Base-by-base conservation (phyloP, 148 eudicot species). In the Suaeda aralocaspica region DNA sequence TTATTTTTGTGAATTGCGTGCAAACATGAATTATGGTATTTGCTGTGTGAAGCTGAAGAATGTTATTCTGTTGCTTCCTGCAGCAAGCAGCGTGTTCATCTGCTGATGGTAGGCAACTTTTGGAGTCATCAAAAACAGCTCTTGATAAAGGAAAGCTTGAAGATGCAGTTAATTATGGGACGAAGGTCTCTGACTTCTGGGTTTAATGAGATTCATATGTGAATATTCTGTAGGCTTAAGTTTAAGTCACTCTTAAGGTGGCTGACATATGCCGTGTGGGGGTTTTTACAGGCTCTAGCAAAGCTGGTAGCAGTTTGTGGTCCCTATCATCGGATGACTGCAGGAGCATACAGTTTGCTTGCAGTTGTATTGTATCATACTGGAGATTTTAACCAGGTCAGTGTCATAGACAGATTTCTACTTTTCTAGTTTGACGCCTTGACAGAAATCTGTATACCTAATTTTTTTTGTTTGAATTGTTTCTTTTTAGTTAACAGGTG, bases 61-160 rank as follows among this genome's bases (percentile, higher is more conserved):
- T 18, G 49, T 64, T 16, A 60, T 45, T 70, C 19, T 65, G 28
- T 70, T 68, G 69, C 67, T 63, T 64, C 52, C 68, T 82, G 67
- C 89, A 95, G 99, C 99, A 95, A 95, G 99, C 99, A 30, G 99
- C 99, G 60, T 95, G 99, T 74, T 95, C 99, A 53, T 91, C 99
- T 67, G 99, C 99, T 22, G 99, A 95, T 84, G 99, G 99, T 55
- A 80, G 99, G 21, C 99, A 95, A 68, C 97, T 95, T 59, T 76
- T 95, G 73, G 99, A 95, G 78, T 95, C 97, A 71, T 95, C 99
- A 39, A 95, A 91, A 81, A 95, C 97, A 66, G 99, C 99, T 65
- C 72, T 95, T 67, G 99, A 95, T 82, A 95, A 95, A 83, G 99
- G 99, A 76, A 95, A 95, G 77, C 99, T 95, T 80, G 99, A 95